Percentiles rank a stretch among this genome's conserved stretches.
Evolutionary conservation across 176 grass and related monocot species (phyloP).

Genomic region (Tuctoria greenei): DNA sequence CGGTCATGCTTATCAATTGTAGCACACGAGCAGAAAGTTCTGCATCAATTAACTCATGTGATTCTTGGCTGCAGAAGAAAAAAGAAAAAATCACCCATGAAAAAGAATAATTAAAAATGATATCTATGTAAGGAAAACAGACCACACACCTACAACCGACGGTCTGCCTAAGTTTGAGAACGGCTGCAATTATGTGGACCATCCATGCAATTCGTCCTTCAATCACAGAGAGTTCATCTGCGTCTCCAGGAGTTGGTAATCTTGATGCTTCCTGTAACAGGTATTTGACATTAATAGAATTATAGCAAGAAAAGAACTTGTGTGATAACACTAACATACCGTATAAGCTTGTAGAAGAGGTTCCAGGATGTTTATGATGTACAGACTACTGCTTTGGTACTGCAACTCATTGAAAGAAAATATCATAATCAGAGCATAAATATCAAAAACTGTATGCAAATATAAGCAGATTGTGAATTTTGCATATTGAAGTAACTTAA

Average conservation of each 20-base stretch:
- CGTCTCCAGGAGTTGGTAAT: constrained; percentile 69
- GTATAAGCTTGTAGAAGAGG: constrained; percentile 99
- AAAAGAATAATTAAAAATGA: constrained; percentile 32
- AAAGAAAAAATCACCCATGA: constrained; percentile 18
- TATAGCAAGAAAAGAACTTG: background rate
- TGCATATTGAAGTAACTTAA: background rate
- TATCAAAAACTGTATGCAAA: constrained; percentile 28
- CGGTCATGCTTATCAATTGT: constrained; percentile 90
- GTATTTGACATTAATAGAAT: constrained; percentile 22
- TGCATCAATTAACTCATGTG: constrained; percentile 94
- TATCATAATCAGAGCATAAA: constrained; percentile 20
- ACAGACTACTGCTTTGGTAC: constrained; percentile 88
- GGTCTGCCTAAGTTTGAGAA: constrained; percentile 88
- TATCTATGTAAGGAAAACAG: constrained; percentile 14
- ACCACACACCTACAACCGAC: constrained; percentile 63
- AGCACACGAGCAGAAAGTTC: constrained; percentile 91
- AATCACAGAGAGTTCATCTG: constrained; percentile 74
- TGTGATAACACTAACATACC: constrained; percentile 54
- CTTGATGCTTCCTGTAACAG: constrained; percentile 83
- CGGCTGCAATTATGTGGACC: constrained; percentile 93
- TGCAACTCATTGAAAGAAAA: constrained; percentile 55
- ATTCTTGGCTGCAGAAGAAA: constrained; percentile 66
- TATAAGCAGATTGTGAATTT: background rate
- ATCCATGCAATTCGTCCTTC: constrained; percentile 99
- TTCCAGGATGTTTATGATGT: constrained; percentile 98